These are phyloP conservation scores for Fusarium compactum DNA, from an alignment of 2,329 filamentous ascomycete species.

Conservation along the genomic window DNA sequence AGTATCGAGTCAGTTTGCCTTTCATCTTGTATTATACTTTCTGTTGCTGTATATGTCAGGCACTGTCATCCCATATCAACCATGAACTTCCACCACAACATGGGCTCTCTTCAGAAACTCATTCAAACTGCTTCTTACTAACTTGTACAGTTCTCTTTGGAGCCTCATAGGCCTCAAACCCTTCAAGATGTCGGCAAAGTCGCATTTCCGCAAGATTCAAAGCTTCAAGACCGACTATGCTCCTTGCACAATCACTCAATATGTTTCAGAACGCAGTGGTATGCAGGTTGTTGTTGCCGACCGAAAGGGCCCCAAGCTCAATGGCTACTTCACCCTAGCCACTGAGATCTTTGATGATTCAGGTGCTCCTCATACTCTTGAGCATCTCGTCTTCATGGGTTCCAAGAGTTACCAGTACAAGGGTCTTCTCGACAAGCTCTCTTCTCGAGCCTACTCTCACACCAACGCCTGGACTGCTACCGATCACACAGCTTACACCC, in stretches of 20 bases:
- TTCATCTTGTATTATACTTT: neutral
- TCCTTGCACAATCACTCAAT: constrained; percentile 88
- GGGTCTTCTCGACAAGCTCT: constrained; percentile 92
- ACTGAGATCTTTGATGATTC: constrained; percentile 99
- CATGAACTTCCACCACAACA: neutral
- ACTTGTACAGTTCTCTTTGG: constrained; percentile 40
- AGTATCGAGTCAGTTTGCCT: constrained; percentile 30
- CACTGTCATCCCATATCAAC: neutral
- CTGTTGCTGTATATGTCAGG: neutral
- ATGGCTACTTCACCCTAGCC: constrained; percentile 93
- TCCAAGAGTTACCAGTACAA: constrained; percentile 96
- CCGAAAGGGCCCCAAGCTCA: constrained; percentile 92
- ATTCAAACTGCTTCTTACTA: constrained; percentile 2
- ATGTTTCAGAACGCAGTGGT: constrained; percentile 93
- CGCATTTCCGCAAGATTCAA: constrained; percentile 85
- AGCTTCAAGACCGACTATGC: constrained; percentile 92
- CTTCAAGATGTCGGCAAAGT: constrained; percentile 65
- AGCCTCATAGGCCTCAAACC: constrained; percentile 32
- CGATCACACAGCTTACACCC: constrained; percentile 95
- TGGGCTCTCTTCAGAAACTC: neutral
- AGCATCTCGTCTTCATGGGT: constrained; percentile 88
- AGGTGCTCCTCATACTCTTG: constrained; percentile 88
- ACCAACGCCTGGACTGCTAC: constrained; percentile 98
- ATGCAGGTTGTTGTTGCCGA: constrained; percentile 95
- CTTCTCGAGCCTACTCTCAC: constrained; percentile 89